Evolutionary conservation across 768 basidiomycete species (phyloP).

Genomic region (Postia placenta): DNA sequence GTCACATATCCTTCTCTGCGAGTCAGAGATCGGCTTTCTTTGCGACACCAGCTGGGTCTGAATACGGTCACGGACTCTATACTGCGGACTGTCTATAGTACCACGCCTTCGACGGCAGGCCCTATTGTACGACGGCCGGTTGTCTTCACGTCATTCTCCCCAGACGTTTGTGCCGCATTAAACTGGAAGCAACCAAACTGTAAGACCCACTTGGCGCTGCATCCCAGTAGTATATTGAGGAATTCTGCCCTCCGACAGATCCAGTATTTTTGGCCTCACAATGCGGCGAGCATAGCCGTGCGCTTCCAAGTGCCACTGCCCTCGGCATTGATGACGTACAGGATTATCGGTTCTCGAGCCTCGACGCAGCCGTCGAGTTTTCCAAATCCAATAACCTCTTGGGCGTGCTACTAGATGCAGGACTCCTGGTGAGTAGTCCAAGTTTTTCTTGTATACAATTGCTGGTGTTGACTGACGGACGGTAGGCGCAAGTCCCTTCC

Average conservation of each 20-base stretch:
- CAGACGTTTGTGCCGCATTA: slow-evolving; percentile 81
- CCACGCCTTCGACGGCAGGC: slow-evolving; percentile 45
- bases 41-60: slow-evolving; percentile 56
- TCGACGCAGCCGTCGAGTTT: slow-evolving; percentile 90
- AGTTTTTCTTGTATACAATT: too few relatives aligned
- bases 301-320: slow-evolving; percentile 33
- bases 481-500: slow-evolving; percentile 80
- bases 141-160: slow-evolving; percentile 89
- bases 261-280: slow-evolving; percentile 92
- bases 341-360: slow-evolving; percentile 52
- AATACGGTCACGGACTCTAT: slow-evolving; percentile 84
- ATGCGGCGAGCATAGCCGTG: slow-evolving; percentile 59
- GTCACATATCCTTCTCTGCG: slow-evolving; percentile 64
- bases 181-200: slow-evolving; percentile 99
- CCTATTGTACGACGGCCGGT: slow-evolving; percentile 64
- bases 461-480: background rate
- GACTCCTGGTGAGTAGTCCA: slow-evolving; percentile 71
- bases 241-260: too few relatives aligned
- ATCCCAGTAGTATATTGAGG: background rate
- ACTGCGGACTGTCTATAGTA: slow-evolving; percentile 75
- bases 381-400: slow-evolving; percentile 89
- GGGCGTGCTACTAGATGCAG: slow-evolving; percentile 85
- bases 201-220: too few relatives aligned
- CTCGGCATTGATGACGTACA: slow-evolving; percentile 37
- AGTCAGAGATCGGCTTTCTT: slow-evolving; percentile 35